Evolutionary conservation across 306 rosid species (phyloP).

Genomic region (Crotalaria pallida): DNA sequence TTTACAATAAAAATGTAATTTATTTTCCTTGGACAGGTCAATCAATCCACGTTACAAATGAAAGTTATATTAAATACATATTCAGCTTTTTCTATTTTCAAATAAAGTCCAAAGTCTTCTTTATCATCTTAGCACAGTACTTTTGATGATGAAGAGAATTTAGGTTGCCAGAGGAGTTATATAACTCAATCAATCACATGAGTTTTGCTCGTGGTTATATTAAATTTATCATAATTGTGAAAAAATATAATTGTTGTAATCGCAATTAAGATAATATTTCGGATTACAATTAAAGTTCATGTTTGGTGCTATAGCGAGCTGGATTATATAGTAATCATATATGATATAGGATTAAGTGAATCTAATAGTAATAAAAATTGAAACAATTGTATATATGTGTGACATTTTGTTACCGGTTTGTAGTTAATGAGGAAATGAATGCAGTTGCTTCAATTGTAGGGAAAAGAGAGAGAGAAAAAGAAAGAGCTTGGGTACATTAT

Average conservation of each 20-base stretch:
- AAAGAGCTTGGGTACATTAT: neutral
- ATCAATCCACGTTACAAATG: slow-evolving; percentile 30
- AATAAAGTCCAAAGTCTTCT: slow-evolving; percentile 25
- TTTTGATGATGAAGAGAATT: neutral
- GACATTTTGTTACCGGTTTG: neutral
- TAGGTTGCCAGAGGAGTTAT: neutral
- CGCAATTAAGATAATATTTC: too few relatives aligned
- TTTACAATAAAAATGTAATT: neutral
- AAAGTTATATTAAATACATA: slow-evolving; percentile 15
- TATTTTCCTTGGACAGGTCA: slow-evolving; percentile 27
- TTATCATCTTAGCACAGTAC: neutral
- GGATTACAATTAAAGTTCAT: too few relatives aligned
- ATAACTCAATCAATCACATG: neutral
- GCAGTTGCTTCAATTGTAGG: neutral
- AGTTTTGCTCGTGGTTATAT: too few relatives aligned
- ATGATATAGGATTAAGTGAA: neutral
- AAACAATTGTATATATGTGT: neutral
- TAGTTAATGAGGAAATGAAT: slow-evolving; percentile 5
- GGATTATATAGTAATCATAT: neutral
- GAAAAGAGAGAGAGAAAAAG: neutral
- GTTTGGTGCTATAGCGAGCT: too few relatives aligned
- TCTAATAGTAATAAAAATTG: neutral
- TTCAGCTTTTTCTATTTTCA: slow-evolving; percentile 14
- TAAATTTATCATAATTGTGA: too few relatives aligned
- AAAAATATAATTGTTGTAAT: too few relatives aligned